These are phyloP conservation scores for Aspergillus sojae DNA, from an alignment of 2,329 filamentous ascomycete species.

Conservation along the genomic window DNA sequence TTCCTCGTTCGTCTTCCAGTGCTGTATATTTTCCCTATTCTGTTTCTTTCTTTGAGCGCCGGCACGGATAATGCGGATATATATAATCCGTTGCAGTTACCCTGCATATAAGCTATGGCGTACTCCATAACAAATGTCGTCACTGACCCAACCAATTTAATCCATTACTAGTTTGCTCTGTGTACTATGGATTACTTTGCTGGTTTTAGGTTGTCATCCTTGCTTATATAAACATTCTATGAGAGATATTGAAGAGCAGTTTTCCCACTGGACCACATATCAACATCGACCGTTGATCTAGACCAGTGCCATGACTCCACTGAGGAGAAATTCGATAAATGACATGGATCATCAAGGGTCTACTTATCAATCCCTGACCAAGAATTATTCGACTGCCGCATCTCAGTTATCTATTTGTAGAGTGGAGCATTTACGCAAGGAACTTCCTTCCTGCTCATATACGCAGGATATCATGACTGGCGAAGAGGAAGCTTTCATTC, in stretches of 20 bases:
- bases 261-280: neutral
- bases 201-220: neutral
- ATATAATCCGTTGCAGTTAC: neutral
- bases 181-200: too few species aligned
- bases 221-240: neutral
- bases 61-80: neutral
- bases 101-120: neutral
- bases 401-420: neutral
- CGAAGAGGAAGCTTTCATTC: constrained; percentile 31
- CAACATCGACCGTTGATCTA: neutral
- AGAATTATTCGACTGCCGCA: neutral
- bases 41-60: neutral
- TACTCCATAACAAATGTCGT: neutral
- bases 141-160: neutral
- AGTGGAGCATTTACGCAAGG: neutral
- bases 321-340: neutral
- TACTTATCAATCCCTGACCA: neutral
- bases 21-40: neutral
- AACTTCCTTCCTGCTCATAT: neutral
- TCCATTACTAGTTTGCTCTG: neutral
- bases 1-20: neutral
- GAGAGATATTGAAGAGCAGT: neutral
- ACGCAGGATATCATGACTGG: constrained; percentile 20
- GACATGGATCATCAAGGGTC: neutral
- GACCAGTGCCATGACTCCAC: neutral